Evolutionary conservation across 2,329 filamentous ascomycete species (phyloP), one percentile per base, ranked within the genome.

Genomic region (Apiospora marii): DNA sequence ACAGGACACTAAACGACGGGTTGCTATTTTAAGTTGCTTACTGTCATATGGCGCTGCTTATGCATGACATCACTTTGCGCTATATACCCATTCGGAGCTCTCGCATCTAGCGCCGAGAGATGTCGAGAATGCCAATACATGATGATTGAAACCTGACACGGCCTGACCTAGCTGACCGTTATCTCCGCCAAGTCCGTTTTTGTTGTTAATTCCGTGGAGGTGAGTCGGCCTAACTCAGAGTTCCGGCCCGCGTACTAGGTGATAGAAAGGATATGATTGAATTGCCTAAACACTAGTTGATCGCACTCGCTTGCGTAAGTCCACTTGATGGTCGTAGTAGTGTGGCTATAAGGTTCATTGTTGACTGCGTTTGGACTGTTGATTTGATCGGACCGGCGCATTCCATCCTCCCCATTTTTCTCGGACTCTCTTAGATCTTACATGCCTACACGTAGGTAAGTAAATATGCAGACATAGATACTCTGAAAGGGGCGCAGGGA

Each of bases 71-170:
- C 10, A 64, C 10, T 41, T 41, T 22, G 19, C n/a, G 58, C 58
- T 64, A 64, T 64, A 64, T 64, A 64, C 58, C 58, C 58, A 37
- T 64, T 64, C 58, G 58, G n/a, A 5, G 22, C 58, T 37, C 58
- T 64, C 34, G 10, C 41, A 19, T 64, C 16, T 19, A 24, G n/a
- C n/a, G 13, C 30, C 4, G 58, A 22, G 58, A 64, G 34, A 22
- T 14, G 22, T 64, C 34, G 58, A 64, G 41, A 24, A 13, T 41
- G 34, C 22, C 58, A 41, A 24, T 41, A 64, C 22, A 41, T 14
- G 34, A 64, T 64, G 34, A 41, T 41, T 24, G 58, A 64, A 64
- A 34, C 34, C 22, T 58, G 37, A 41, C 37, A 41, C 37, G 37
- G 37, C 37, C 37, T 41, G 37, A 27, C 14, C 27, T 27, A 19